Conservation (phyloP, 129 eudicot genomes). For the Deinandra increscens region DNA sequence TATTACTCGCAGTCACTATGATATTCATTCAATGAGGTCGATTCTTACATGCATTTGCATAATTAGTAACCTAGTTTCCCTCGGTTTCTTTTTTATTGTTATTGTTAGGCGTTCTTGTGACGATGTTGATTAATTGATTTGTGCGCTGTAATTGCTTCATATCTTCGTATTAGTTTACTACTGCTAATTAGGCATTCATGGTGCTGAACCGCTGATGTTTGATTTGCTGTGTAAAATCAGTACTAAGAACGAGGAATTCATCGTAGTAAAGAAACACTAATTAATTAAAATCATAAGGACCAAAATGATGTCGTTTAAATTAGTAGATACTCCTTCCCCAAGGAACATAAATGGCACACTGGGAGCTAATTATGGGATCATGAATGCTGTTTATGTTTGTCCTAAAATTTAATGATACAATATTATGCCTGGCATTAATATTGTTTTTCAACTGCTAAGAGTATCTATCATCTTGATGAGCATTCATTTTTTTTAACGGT, state of each 20-base stretch:
- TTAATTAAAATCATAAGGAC: too few species aligned
- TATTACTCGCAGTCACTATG: background rate
- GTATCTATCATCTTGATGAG: too few species aligned
- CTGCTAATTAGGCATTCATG: background rate
- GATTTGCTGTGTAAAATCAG: background rate
- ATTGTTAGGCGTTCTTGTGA: background rate
- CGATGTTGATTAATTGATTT: background rate
- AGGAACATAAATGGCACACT: too few species aligned
- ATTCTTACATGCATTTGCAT: conserved; percentile 9
- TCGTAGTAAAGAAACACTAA: background rate
- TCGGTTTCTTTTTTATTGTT: background rate
- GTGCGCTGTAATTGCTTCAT: background rate
- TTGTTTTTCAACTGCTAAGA: too few species aligned
- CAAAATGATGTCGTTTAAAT: background rate
- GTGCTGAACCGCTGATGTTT: background rate
- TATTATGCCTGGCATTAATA: too few species aligned
- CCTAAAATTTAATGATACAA: too few species aligned
- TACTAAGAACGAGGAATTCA: background rate
- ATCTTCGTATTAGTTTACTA: background rate
- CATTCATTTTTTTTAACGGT: too few species aligned
- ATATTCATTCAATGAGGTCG: conserved; percentile 6
- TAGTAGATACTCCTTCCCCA: too few species aligned
- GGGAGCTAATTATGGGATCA: too few species aligned
- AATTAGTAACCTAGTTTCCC: background rate
- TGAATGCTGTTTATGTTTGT: too few species aligned